These are phyloP conservation scores for Dalbergia cochinchinensis DNA, from an alignment of 306 rosid genomes.

Conservation along the genomic window DNA sequence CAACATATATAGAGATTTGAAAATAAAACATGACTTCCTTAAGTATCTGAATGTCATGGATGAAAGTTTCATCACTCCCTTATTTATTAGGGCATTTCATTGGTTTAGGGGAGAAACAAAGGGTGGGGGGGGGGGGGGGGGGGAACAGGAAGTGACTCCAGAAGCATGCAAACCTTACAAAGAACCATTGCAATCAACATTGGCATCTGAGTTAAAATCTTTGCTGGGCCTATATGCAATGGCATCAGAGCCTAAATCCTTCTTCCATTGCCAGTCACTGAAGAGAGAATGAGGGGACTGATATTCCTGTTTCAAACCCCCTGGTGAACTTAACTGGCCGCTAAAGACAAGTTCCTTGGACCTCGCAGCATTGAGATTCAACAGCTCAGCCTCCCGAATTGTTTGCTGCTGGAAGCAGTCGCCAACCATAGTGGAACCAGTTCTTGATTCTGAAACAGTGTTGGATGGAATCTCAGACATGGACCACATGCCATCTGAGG, in stretches of 20 bases:
- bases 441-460: conserved; percentile 55
- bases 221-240: conserved; percentile 53
- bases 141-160: conserved; percentile 18
- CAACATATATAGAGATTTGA: conserved; percentile 45
- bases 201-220: conserved; percentile 55
- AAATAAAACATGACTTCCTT: conserved; percentile 47
- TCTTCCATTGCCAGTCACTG: conserved; percentile 68
- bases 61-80: conserved; percentile 28
- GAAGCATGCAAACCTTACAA: conserved; percentile 42
- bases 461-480: conserved; percentile 54
- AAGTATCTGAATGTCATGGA: conserved; percentile 25
- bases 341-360: conserved; percentile 56
- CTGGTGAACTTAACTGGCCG: conserved; percentile 53
- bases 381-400: conserved; percentile 52
- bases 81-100: conserved; percentile 37
- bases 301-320: conserved; percentile 61
- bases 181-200: conserved; percentile 56
- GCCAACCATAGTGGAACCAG: conserved; percentile 48
- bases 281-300: conserved; percentile 62
- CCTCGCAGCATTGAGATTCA: conserved; percentile 50
- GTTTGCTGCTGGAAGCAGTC: conserved; percentile 56
- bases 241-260: conserved; percentile 53
- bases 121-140: conserved; percentile 19
- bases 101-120: not conserved
- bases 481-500: conserved; percentile 64